Evolutionary conservation across 352 stramenopile genomes (phyloP).

Genomic region (Phytophthora citrophthora): DNA sequence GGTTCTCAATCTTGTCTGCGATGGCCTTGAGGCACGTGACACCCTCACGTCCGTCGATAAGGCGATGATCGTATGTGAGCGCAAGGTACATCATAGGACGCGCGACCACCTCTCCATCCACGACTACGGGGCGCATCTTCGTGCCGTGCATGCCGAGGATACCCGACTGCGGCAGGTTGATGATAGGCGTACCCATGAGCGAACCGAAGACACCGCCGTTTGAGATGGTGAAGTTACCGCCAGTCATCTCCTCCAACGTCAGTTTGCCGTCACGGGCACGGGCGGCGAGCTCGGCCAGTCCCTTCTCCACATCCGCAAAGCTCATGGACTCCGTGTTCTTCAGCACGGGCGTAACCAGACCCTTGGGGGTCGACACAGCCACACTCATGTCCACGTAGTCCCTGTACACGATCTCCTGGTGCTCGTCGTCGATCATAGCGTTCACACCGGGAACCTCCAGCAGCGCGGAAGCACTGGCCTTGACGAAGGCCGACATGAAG

Average conservation of each 20-base stretch:
- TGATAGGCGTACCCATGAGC: constrained; percentile 99
- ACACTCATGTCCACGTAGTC: constrained; percentile 99
- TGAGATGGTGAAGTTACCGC: constrained; percentile 97
- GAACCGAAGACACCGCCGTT: constrained; percentile 94
- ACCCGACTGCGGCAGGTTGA: constrained; percentile 98
- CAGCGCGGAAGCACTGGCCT: constrained; percentile 94
- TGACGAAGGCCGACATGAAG: constrained; percentile 99
- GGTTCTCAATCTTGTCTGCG: constrained; percentile 98
- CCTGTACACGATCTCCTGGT: constrained; percentile 99
- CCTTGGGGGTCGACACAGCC: constrained; percentile 96
- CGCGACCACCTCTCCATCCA: constrained; percentile 95
- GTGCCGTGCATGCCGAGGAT: constrained; percentile 99
- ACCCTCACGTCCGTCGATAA: constrained; percentile 98
- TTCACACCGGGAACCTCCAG: constrained; percentile 96
- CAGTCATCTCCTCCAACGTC: constrained; percentile 68
- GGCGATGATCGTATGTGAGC: constrained; percentile 99
- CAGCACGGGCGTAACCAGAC: constrained; percentile 98
- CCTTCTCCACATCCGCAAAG: constrained; percentile 98
- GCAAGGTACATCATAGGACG: constrained; percentile 99
- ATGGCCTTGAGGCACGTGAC: constrained; percentile 99
- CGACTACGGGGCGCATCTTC: constrained; percentile 97
- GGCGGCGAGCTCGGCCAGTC: constrained; percentile 93
- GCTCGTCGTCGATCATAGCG: constrained; percentile 97
- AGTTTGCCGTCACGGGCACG: constrained; percentile 76
- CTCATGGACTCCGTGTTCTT: constrained; percentile 98